Evolutionary conservation across 2,329 filamentous ascomycete genomes (phyloP).

Genomic region (Colletotrichum sp.): DNA sequence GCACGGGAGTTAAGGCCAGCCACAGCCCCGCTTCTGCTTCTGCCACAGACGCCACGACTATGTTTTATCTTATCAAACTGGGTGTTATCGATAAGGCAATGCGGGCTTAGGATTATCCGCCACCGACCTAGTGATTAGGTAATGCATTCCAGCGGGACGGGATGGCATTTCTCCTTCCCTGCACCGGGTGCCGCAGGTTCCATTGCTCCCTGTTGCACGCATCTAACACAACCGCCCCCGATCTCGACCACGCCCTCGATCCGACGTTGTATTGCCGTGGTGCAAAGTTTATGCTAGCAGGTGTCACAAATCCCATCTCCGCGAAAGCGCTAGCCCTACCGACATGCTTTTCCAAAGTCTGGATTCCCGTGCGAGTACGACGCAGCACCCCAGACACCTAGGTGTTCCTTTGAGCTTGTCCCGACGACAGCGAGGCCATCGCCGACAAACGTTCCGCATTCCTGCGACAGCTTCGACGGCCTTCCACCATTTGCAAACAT

Average conservation of each 20-base stretch:
- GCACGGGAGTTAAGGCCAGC: not conserved
- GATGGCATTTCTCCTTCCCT: not conserved
- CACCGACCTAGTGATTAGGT: fast-evolving
- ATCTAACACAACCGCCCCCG: not conserved
- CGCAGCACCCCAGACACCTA: not conserved
- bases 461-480: not conserved
- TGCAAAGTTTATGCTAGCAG: not conserved
- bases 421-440: not conserved
- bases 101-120: not conserved
- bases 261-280: constrained; percentile 2
- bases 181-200: not conserved
- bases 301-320: not conserved
- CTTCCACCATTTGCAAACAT: not conserved
- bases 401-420: not conserved
- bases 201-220: not conserved
- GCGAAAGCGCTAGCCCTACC: not conserved
- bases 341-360: not conserved
- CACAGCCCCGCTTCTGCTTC: not conserved
- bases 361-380: not conserved
- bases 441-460: not conserved
- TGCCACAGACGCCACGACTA: not conserved
- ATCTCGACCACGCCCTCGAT: not conserved
- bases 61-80: fast-evolving
- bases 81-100: not conserved
- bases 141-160: not conserved